These are phyloP conservation scores for Calonectria hongkongensis DNA, from an alignment of 2,329 filamentous ascomycete species.

Conservation along the genomic window DNA sequence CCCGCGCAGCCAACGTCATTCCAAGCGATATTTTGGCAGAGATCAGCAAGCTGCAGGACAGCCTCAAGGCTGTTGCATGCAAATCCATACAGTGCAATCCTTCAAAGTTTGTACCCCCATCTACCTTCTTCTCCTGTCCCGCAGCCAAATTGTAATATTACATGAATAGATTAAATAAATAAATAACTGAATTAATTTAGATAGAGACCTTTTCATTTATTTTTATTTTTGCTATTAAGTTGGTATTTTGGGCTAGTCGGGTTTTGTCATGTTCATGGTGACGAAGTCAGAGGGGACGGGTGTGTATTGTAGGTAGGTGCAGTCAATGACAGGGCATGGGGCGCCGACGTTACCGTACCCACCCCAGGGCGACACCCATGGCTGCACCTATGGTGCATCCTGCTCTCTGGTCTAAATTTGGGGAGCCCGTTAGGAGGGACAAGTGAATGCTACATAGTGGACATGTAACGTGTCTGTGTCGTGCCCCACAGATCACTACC, in stretches of 20 bases:
- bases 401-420: constrained; percentile 1
- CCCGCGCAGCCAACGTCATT: constrained; percentile 46
- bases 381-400: background rate
- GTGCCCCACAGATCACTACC: background rate
- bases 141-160: background rate
- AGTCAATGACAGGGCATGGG: background rate
- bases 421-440: background rate
- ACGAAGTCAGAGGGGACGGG: too few species aligned
- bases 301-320: background rate
- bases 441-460: too few species aligned
- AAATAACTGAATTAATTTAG: too few species aligned
- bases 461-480: background rate
- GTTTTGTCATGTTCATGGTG: too few species aligned
- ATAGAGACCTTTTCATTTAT: too few species aligned
- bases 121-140: too few species aligned
- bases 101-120: too few species aligned
- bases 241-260: too few species aligned
- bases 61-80: background rate
- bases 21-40: constrained; percentile 24
- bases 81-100: too few species aligned
- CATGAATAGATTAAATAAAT: too few species aligned
- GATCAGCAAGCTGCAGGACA: constrained; percentile 48
- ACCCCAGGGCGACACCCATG: background rate
- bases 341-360: constrained; percentile 25
- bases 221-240: too few species aligned